Conservation (phyloP, 441 rosid species). For the Jatropha podagrica region DNA sequence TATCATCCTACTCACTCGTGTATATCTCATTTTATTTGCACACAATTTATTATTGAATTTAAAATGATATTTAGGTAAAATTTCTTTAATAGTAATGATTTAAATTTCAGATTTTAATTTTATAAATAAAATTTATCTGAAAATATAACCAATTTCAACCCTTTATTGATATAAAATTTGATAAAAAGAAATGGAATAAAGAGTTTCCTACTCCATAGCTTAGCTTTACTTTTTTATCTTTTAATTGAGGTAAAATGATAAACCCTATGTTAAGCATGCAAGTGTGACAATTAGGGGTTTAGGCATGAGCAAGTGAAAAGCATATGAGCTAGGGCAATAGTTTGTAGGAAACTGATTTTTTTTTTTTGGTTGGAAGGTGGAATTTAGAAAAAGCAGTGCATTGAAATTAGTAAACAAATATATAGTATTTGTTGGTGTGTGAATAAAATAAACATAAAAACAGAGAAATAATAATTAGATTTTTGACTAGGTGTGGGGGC, state of each 20-base stretch:
- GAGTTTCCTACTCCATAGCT: not conserved
- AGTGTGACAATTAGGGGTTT: slow-evolving; percentile 4
- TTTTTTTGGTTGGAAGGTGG: slow-evolving; percentile 4
- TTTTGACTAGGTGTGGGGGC: slow-evolving; percentile 21
- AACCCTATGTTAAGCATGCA: slow-evolving; percentile 12
- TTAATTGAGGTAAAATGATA: slow-evolving; percentile 1
- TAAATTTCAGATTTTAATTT: no score
- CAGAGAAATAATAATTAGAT: not conserved
- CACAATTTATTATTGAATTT: no score
- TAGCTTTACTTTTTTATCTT: not conserved
- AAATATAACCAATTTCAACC: no score
- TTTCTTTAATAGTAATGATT: no score
- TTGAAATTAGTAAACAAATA: slow-evolving; percentile 13
- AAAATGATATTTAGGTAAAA: no score
- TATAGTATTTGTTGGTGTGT: not conserved
- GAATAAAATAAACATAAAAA: not conserved
- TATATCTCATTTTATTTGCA: no score
- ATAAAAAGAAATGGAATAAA: not conserved
- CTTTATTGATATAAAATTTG: no score
- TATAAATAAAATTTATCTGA: no score
- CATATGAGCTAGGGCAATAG: not conserved
- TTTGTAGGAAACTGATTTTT: not conserved
- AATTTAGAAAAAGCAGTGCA: not conserved
- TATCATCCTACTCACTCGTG: no score
- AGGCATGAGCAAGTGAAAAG: not conserved